phyloP scores from a whole-genome alignment of 768 basidiomycete species.

The Amanita rimosa region DNA sequence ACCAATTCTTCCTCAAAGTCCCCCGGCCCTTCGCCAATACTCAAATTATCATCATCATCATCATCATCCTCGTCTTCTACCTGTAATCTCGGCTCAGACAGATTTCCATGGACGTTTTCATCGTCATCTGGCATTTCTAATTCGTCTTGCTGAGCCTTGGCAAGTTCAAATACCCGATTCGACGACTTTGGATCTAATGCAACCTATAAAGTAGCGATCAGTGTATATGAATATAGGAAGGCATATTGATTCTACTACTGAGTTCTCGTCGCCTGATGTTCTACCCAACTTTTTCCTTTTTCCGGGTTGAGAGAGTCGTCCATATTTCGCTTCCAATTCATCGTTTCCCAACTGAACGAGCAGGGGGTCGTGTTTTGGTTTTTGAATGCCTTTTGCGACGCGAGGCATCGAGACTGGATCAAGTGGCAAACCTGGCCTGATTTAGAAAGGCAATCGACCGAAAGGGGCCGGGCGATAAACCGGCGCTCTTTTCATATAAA shows the following conservation, averaged over 20 bases:
- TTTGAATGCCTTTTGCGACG: slow-evolving; percentile 36
- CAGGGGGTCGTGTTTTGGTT: slow-evolving; percentile 77
- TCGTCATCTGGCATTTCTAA: slow-evolving; percentile 51
- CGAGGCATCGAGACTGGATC: slow-evolving; percentile 56
- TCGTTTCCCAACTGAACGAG: slow-evolving; percentile 77
- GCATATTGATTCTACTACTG: slow-evolving; percentile 31
- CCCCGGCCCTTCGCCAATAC: slow-evolving; percentile 23
- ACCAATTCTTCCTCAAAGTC: slow-evolving; percentile 58
- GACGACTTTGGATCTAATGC: slow-evolving; percentile 77
- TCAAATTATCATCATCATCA: slow-evolving; percentile 4
- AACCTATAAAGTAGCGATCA: slow-evolving; percentile 28
- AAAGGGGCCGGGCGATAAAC: background rate
- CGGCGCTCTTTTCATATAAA: background rate
- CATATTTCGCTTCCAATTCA: slow-evolving; percentile 68
- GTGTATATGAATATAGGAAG: slow-evolving; percentile 7
- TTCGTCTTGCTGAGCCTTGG: slow-evolving; percentile 88
- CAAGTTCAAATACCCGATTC: slow-evolving; percentile 82
- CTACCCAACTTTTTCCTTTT: slow-evolving; percentile 56
- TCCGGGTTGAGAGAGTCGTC: slow-evolving; percentile 62
- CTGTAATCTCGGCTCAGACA: background rate
- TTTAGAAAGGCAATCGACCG: background rate
- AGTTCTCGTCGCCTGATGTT: slow-evolving; percentile 41
- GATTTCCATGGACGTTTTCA: slow-evolving; percentile 31
- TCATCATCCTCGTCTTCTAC: slow-evolving; percentile 3
- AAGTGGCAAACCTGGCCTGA: too few relatives aligned